phyloP scores from a whole-genome alignment of 176 grass and related monocot species.

The Lolium multiflorum region DNA sequence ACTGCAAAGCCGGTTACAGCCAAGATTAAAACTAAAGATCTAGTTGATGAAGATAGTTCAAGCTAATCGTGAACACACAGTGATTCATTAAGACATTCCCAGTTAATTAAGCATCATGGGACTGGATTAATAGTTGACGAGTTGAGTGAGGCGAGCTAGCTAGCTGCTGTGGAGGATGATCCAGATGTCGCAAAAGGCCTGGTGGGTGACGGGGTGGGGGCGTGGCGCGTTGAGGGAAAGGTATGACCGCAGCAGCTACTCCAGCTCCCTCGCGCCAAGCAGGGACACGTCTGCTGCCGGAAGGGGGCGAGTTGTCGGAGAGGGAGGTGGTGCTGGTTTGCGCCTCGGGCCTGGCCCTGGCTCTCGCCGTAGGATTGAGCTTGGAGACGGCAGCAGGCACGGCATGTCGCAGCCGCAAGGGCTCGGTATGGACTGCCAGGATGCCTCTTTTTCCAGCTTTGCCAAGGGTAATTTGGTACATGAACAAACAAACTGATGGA shows the following conservation, averaged over 20 bases:
- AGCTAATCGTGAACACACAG: slow-evolving; percentile 9
- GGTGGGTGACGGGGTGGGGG: slow-evolving; percentile 88
- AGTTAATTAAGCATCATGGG: not conserved
- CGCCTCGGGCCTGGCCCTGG: no score
- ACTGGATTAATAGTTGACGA: not conserved
- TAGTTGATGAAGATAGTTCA: not conserved
- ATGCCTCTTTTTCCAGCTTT: no score
- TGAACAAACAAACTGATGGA: no score
- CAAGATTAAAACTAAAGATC: not conserved
- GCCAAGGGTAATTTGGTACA: no score
- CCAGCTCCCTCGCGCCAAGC: slow-evolving; percentile 69
- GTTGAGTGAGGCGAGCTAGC: not conserved
- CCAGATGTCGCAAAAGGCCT: slow-evolving; percentile 97
- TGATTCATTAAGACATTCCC: slow-evolving; percentile 11
- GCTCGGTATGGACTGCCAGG: no score
- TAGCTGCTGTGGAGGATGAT: slow-evolving; percentile 68
- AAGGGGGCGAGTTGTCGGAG: no score
- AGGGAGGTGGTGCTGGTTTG: no score
- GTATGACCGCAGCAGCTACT: slow-evolving; percentile 84
- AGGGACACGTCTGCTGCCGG: no score
- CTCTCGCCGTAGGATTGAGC: no score
- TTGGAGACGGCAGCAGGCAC: no score
- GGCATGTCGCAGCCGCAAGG: no score
- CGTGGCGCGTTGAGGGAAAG: slow-evolving; percentile 76
- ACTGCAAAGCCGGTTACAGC: not conserved